These are phyloP conservation scores for Luzula sylvatica DNA, from an alignment of 176 grass and related monocot genomes.

Conservation along the genomic window DNA sequence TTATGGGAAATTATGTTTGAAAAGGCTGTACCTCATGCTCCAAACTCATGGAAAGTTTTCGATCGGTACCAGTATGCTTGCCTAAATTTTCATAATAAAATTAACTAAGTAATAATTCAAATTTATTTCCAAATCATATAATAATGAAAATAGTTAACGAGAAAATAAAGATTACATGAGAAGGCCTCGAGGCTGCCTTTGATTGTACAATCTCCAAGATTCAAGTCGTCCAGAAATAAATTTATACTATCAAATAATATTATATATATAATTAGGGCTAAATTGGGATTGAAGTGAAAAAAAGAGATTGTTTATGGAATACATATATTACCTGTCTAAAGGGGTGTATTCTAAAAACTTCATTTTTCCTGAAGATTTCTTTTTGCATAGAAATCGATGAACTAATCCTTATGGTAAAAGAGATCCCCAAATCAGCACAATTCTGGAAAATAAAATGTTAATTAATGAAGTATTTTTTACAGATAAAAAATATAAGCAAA, in stretches of 20 bases:
- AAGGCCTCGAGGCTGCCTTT: slow-evolving; percentile 67
- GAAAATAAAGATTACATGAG: slow-evolving; percentile 22
- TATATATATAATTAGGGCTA: neutral
- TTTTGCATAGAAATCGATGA: slow-evolving; percentile 20
- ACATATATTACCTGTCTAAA: slow-evolving; percentile 47
- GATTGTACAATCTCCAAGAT: slow-evolving; percentile 59
- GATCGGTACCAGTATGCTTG: slow-evolving; percentile 74
- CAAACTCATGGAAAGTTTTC: slow-evolving; percentile 82
- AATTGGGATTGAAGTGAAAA: neutral
- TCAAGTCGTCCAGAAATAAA: slow-evolving; percentile 59
- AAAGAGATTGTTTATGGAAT: neutral
- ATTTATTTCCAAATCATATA: neutral
- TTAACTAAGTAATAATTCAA: neutral
- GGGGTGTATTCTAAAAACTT: slow-evolving; percentile 98
- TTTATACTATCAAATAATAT: slow-evolving; percentile 37
- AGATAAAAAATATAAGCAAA: neutral
- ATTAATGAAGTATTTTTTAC: neutral
- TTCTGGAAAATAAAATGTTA: neutral
- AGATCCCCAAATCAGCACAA: neutral
- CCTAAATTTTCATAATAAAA: slow-evolving; percentile 35
- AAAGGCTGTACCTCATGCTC: slow-evolving; percentile 56
- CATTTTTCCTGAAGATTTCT: slow-evolving; percentile 35
- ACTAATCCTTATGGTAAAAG: neutral
- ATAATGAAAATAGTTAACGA: neutral
- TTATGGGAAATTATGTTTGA: neutral